Conservation (phyloP, 2,329 filamentous ascomycete genomes). For the Arthrobotrys sinensis region DNA sequence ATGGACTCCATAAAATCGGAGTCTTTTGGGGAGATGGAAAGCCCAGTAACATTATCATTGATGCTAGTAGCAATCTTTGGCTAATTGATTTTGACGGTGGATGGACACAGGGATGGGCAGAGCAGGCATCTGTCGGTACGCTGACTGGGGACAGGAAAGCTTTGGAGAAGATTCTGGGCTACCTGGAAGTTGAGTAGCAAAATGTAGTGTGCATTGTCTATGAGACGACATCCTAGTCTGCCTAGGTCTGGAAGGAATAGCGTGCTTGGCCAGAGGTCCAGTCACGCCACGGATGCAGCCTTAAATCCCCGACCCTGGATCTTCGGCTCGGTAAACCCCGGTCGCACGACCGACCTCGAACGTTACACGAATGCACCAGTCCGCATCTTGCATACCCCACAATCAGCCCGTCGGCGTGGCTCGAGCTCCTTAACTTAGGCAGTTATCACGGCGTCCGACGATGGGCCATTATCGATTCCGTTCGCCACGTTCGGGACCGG, state of each 20-base stretch:
- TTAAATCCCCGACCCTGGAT: not conserved
- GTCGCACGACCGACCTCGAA: not conserved
- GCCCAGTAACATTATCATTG: slow-evolving; percentile 67
- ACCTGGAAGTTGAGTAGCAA: slow-evolving; percentile 5
- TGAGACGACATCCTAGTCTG: too few relatives aligned
- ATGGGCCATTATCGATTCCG: too few relatives aligned
- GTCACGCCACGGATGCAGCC: slow-evolving; percentile 1
- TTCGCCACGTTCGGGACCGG: too few relatives aligned
- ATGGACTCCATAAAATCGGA: slow-evolving; percentile 64
- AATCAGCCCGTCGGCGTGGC: too few relatives aligned
- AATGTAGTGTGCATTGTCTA: too few relatives aligned
- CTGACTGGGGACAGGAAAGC: slow-evolving; percentile 67
- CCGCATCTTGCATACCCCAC: too few relatives aligned
- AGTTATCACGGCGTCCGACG: too few relatives aligned
- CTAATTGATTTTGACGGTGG: slow-evolving; percentile 68
- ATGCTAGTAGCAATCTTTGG: slow-evolving; percentile 67
- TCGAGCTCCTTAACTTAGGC: too few relatives aligned
- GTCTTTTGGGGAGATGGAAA: slow-evolving; percentile 66
- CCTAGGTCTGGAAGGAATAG: too few relatives aligned
- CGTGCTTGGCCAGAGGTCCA: too few relatives aligned
- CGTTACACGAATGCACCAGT: not conserved
- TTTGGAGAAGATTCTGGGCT: slow-evolving; percentile 60
- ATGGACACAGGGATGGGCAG: slow-evolving; percentile 68
- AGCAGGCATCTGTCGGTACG: slow-evolving; percentile 67
- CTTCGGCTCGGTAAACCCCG: slow-evolving; percentile 11